Conservation (phyloP, 768 basidiomycete species). For the Postia placenta region DNA sequence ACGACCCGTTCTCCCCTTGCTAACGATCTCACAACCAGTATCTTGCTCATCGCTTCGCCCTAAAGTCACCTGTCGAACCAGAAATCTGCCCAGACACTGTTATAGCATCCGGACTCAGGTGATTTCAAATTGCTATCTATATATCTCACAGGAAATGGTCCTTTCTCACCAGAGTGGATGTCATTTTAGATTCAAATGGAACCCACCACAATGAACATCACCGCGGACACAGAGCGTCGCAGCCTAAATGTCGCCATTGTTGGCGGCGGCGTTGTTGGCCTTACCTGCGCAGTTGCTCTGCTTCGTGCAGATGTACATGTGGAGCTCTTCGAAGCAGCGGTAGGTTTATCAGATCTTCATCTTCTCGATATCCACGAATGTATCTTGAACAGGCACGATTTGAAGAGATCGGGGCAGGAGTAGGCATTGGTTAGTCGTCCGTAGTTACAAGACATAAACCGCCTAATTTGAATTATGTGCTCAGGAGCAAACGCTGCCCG, state of each 20-base stretch:
- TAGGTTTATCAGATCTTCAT: slow-evolving; percentile 15
- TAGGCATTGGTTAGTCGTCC: slow-evolving; percentile 36
- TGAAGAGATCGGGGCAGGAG: slow-evolving; percentile 50
- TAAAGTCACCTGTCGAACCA: too few relatives aligned
- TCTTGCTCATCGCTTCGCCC: too few relatives aligned
- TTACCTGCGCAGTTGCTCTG: slow-evolving; percentile 43
- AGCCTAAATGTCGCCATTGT: slow-evolving; percentile 44
- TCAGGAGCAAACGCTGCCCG: slow-evolving; percentile 46
- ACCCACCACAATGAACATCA: background rate
- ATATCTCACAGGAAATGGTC: too few relatives aligned
- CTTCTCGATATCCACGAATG: background rate
- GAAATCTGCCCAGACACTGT: too few relatives aligned
- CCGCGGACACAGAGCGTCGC: background rate
- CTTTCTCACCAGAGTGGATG: too few relatives aligned
- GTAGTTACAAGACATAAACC: background rate
- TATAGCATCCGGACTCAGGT: too few relatives aligned
- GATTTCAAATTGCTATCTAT: too few relatives aligned
- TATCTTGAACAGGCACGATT: slow-evolving; percentile 33
- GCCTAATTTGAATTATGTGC: background rate
- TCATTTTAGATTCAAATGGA: too few relatives aligned
- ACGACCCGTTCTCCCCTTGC: too few relatives aligned
- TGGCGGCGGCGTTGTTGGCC: slow-evolving; percentile 50
- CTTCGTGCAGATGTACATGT: slow-evolving; percentile 35
- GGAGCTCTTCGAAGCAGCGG: slow-evolving; percentile 49
- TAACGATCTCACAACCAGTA: too few relatives aligned